Base-by-base conservation (phyloP, 2,329 filamentous ascomycete genomes). In the Colletotrichum sp. region DNA sequence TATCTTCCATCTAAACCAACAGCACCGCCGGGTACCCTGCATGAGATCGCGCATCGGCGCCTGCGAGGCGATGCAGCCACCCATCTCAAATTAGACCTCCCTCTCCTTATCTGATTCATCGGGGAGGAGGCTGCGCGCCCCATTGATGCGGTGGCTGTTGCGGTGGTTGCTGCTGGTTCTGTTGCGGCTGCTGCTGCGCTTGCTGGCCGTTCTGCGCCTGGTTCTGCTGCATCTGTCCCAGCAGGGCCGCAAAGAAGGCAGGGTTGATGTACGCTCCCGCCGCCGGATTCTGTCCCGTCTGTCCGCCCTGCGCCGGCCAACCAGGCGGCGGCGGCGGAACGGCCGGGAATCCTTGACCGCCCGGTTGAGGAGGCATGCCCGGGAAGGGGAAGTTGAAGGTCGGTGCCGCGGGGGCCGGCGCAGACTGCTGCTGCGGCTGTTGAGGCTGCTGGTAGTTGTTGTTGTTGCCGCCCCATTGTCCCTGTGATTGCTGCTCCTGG, bases 201-300 rank as follows among this genome's bases (percentile, higher is more conserved):
- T 84, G 77, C 48, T 72, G 81, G 1, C 81, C 80, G 26, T 75
- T 32, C 18, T 74, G 76, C 39, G 18, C 69, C 62, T 81, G 80
- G 62, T 84, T 82, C 64, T 81, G 80, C 77, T 86, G 85, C 81
- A 87, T 85, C 73, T 88, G 87, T 52, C 81, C 84, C 83, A 89
- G 86, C 44, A 89, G 77, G 6, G 86, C 88, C 55, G 89, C 87
- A 74, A 93, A 86, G 80, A 93, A 89, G 2, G 89, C 87, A 5
- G 91, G 91, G 78, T 92, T 92, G 75, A 92, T 87, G 78, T 90
- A 90, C 12, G 88, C 84, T 77, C 88, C 64, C 85, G 62, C 82
- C 85, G 62, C 82, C 82, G 44, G 84, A 82, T 18, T 86, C 81
- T 55, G 85, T 77, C 60, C 79, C 78, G 44, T 75, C 44, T 84